Conservation (phyloP, 805 yeast genomes). For the Saccharomycopsis synnaedendra region DNA sequence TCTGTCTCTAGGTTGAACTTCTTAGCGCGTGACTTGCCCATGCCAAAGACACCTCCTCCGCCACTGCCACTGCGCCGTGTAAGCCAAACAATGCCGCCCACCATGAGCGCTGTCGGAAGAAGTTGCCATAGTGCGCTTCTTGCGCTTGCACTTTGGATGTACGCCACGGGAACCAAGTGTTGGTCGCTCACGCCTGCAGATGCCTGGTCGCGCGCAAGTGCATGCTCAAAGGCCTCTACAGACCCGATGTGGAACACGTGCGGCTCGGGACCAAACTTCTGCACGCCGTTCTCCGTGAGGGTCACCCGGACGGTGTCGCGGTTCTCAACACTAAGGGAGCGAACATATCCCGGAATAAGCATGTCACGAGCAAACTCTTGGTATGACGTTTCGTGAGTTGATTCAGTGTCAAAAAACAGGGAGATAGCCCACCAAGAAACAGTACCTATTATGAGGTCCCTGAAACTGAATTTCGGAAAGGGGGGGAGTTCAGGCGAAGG, state of each 20-base stretch:
- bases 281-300: conserved; percentile 47
- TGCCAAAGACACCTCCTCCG: conserved; percentile 58
- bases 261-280: conserved; percentile 26
- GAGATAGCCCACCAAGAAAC: not conserved
- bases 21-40: conserved; percentile 72
- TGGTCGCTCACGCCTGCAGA: conserved; percentile 48
- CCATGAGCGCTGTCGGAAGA: conserved; percentile 78
- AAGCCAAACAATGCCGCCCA: conserved; percentile 82
- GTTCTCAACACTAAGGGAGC: conserved; percentile 64
- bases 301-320: conserved; percentile 64
- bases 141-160: conserved; percentile 59
- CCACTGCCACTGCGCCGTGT: conserved; percentile 47
- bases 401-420: conserved; percentile 16
- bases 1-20: conserved; percentile 75
- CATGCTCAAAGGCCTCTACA: conserved; percentile 76
- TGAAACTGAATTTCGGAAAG: too few relatives aligned
- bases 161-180: conserved; percentile 72
- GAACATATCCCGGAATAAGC: conserved; percentile 69
- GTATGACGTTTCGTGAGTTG: conserved; percentile 57
- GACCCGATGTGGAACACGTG: conserved; percentile 76
- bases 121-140: conserved; percentile 57
- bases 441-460: too few relatives aligned
- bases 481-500: too few relatives aligned
- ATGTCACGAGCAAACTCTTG: conserved; percentile 78
- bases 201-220: conserved; percentile 64